These are phyloP conservation scores for Sarocladium brachiariae DNA, from an alignment of 2,329 filamentous ascomycete genomes.

Conservation along the genomic window DNA sequence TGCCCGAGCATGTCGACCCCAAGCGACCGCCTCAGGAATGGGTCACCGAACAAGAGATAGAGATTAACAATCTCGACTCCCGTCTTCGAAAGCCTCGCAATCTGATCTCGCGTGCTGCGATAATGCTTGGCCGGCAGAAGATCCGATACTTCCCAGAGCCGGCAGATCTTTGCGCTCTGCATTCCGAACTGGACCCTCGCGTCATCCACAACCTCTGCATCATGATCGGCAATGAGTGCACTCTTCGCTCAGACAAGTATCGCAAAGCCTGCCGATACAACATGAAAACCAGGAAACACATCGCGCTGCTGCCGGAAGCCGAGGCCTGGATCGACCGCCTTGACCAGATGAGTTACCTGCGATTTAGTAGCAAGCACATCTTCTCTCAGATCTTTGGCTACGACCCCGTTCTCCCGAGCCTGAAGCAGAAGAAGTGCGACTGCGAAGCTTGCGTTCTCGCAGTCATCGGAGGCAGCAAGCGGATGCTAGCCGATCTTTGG, in stretches of 20 bases:
- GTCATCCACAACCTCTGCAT: conserved; percentile 38
- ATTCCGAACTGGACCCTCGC: conserved; percentile 33
- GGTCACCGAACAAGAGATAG: conserved; percentile 27
- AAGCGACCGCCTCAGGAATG: conserved; percentile 26
- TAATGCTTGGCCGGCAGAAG: conserved; percentile 13
- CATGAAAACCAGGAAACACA: background rate
- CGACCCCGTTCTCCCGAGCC: background rate
- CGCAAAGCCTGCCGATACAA: conserved; percentile 13
- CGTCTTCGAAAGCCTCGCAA: background rate
- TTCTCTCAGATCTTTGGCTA: conserved; percentile 29
- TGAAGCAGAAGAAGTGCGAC: conserved; percentile 21
- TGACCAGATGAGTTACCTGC: conserved; percentile 25
- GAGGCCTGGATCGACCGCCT: conserved; percentile 21
- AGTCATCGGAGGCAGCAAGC: conserved; percentile 35
- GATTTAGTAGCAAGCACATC: conserved; percentile 26
- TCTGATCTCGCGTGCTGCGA: conserved; percentile 43
- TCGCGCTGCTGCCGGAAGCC: conserved; percentile 11
- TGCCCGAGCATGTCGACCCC: conserved; percentile 19
- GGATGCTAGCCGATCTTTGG: conserved; percentile 37
- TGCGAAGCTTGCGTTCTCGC: conserved; percentile 50
- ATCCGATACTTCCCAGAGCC: conserved; percentile 17
- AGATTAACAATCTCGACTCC: background rate
- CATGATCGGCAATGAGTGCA: conserved; percentile 35
- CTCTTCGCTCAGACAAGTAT: conserved; percentile 22
- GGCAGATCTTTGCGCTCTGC: conserved; percentile 33